phyloP scores from a whole-genome alignment of 1,139 yeast genomes.

The Pichia sp. region DNA sequence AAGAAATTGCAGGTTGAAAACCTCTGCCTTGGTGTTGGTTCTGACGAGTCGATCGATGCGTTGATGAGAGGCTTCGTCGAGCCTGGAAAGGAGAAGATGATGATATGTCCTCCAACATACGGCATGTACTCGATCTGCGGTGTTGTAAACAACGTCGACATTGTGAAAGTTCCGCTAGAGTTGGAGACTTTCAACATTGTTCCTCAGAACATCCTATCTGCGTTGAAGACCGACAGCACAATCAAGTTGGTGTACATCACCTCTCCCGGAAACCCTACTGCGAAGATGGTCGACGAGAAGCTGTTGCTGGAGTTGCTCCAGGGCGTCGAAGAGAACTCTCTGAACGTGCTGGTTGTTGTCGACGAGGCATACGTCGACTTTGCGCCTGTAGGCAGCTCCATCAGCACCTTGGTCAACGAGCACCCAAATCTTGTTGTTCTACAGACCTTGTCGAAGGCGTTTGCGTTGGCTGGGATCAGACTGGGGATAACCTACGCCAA shows the following conservation, averaged over 20 bases:
- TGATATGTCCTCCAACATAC: constrained; percentile 92
- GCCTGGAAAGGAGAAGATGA: constrained; percentile 77
- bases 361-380: constrained; percentile 97
- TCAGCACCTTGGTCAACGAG: constrained; percentile 75
- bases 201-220: constrained; percentile 48
- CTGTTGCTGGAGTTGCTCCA: constrained; percentile 50
- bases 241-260: constrained; percentile 80
- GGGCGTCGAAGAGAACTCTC: constrained; percentile 37
- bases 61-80: constrained; percentile 77
- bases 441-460: constrained; percentile 90
- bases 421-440: constrained; percentile 81
- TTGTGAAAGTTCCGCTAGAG: constrained; percentile 66
- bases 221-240: constrained; percentile 49
- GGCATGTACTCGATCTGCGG: constrained; percentile 97
- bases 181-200: constrained; percentile 64
- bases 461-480: constrained; percentile 93
- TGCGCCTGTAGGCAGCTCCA: constrained; percentile 60
- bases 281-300: constrained; percentile 49
- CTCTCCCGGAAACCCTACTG: constrained; percentile 99
- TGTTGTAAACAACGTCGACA: constrained; percentile 76
- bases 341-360: constrained; percentile 80
- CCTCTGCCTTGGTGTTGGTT: constrained; percentile 91
- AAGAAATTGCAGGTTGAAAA: constrained; percentile 54
- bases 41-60: constrained; percentile 93
- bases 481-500: constrained; percentile 75